Conservation (phyloP, 352 stramenopile species). For the Pythium aristosporum region DNA sequence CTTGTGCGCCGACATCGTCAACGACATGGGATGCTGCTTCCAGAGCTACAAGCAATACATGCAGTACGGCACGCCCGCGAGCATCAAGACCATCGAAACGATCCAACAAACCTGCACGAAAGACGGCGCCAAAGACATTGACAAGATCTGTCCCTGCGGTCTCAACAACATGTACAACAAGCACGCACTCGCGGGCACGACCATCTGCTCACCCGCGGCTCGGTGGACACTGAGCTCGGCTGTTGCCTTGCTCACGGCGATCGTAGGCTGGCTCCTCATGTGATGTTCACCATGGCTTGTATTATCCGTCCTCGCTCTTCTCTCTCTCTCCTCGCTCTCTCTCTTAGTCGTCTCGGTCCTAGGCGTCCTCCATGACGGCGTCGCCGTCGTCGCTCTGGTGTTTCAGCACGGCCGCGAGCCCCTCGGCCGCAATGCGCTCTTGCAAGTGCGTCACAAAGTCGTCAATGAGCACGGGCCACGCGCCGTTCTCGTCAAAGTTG, state of each 20-base stretch:
- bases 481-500: constrained; percentile 88
- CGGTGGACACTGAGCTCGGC: not conserved
- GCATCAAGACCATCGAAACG: constrained; percentile 45
- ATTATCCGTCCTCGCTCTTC: constrained; percentile 8
- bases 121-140: constrained; percentile 37
- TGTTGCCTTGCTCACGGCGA: not conserved
- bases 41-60: constrained; percentile 84
- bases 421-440: constrained; percentile 44
- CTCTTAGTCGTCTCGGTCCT: not conserved
- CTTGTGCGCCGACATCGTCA: constrained; percentile 70
- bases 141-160: constrained; percentile 52
- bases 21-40: constrained; percentile 77
- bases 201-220: constrained; percentile 49
- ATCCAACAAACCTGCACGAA: constrained; percentile 51
- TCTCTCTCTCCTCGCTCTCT: not conserved
- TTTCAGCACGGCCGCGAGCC: constrained; percentile 41
- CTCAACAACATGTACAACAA: constrained; percentile 48
- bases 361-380: constrained; percentile 51
- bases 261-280: constrained; percentile 20
- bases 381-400: constrained; percentile 42
- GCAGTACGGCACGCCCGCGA: constrained; percentile 50
- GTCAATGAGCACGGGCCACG: constrained; percentile 84
- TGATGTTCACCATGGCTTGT: not conserved
- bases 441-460: constrained; percentile 79
- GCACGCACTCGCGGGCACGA: constrained; percentile 52